These are phyloP conservation scores for Emmonsiellopsis sp. DNA, from an alignment of 2,329 filamentous ascomycete species.

Conservation along the genomic window DNA sequence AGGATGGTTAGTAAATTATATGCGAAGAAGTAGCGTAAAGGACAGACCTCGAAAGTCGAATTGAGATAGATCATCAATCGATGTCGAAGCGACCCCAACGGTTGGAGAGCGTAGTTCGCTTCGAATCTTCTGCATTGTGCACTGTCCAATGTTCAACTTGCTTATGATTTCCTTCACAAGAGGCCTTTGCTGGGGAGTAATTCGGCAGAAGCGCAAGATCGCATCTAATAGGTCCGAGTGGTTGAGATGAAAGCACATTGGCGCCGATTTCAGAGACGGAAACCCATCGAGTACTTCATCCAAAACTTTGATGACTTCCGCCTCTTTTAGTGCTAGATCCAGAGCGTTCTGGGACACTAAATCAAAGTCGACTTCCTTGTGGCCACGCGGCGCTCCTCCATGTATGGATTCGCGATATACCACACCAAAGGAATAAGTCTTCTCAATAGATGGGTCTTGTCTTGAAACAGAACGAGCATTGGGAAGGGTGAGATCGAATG, in stretches of 20 bases:
- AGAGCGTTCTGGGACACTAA: constrained; percentile 75
- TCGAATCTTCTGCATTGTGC: constrained; percentile 74
- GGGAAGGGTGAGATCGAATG: constrained; percentile 83
- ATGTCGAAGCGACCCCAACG: constrained; percentile 77
- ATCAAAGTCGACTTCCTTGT: constrained; percentile 91
- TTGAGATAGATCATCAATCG: constrained; percentile 75
- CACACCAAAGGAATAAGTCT: constrained; percentile 76
- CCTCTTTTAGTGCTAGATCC: constrained; percentile 81
- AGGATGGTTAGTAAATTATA: constrained; percentile 42
- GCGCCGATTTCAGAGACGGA: constrained; percentile 58
- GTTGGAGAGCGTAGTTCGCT: constrained; percentile 71
- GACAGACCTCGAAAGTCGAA: constrained; percentile 78
- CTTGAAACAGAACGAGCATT: constrained; percentile 75
- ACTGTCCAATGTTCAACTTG: constrained; percentile 72
- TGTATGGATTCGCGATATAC: constrained; percentile 73
- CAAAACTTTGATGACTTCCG: constrained; percentile 85
- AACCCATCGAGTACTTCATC: constrained; percentile 82
- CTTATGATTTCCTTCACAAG: constrained; percentile 74
- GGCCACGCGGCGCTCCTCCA: constrained; percentile 71
- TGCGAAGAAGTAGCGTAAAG: constrained; percentile 15
- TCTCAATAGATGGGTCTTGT: constrained; percentile 53
- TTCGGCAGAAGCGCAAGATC: constrained; percentile 83
- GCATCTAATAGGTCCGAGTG: constrained; percentile 78
- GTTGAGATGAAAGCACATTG: constrained; percentile 84
- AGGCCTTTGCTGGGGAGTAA: constrained; percentile 58